These are phyloP conservation scores for Nicotiana undulata DNA, from an alignment of 257 asterid species.

Conservation along the genomic window DNA sequence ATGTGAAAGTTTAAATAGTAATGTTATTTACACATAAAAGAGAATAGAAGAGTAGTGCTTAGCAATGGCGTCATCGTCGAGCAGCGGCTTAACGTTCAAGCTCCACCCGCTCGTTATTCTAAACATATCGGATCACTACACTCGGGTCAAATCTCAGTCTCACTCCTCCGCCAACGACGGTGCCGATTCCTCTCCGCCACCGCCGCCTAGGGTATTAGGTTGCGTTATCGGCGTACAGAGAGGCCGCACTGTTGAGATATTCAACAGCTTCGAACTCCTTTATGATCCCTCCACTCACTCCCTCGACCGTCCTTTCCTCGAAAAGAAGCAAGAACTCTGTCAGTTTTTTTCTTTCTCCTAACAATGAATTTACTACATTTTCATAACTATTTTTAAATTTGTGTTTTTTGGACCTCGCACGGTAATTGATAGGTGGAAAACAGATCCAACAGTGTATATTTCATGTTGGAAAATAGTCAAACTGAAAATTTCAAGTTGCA, in stretches of 20 bases:
- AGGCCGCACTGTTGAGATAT: conserved; percentile 97
- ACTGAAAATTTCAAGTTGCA: neutral
- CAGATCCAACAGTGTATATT: neutral
- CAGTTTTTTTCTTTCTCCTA: conserved; percentile 7
- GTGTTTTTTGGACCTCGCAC: conserved; percentile 6
- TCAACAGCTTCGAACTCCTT: conserved; percentile 92
- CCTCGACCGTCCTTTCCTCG: conserved; percentile 76
- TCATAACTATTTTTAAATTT: too few relatives aligned
- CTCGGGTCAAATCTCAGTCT: conserved; percentile 74
- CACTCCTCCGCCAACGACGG: conserved; percentile 17
- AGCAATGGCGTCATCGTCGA: conserved; percentile 80
- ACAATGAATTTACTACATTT: too few relatives aligned
- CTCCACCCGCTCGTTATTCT: conserved; percentile 95
- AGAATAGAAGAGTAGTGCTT: neutral
- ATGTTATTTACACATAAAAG: too few relatives aligned
- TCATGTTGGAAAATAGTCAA: neutral
- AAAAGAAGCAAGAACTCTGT: conserved; percentile 96
- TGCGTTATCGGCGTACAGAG: conserved; percentile 96
- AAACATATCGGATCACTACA: conserved; percentile 92
- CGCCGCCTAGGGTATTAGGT: conserved; percentile 66
- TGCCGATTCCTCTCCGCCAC: conserved; percentile 15
- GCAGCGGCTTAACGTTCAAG: conserved; percentile 96
- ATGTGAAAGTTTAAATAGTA: too few relatives aligned
- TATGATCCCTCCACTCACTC: conserved; percentile 61
- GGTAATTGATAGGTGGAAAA: neutral